These are phyloP conservation scores for Albifimbria verrucaria DNA, from an alignment of 2,329 filamentous ascomycete species.

Conservation along the genomic window DNA sequence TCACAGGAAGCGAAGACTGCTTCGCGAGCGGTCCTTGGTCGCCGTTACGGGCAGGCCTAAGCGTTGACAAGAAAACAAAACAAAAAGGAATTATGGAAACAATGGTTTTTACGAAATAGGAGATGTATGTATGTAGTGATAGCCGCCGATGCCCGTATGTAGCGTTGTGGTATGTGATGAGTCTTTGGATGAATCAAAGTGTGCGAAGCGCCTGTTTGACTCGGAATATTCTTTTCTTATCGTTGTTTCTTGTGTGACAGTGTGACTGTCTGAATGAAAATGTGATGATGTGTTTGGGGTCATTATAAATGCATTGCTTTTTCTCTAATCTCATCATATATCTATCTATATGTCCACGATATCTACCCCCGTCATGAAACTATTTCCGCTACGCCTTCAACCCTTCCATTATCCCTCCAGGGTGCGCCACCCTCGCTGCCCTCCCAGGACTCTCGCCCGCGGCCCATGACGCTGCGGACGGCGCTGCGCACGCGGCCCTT, in stretches of 20 bases:
- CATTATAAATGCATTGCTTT: too few species aligned
- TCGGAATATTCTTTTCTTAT: background rate
- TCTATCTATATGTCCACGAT: background rate
- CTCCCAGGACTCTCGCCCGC: slow-evolving; percentile 80
- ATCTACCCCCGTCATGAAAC: background rate
- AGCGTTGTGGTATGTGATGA: background rate
- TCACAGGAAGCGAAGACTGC: too few species aligned
- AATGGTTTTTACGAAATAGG: background rate
- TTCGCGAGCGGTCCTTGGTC: too few species aligned
- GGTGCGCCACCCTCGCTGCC: slow-evolving; percentile 65
- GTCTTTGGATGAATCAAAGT: background rate
- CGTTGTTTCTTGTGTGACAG: background rate
- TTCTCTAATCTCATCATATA: slow-evolving; percentile 2
- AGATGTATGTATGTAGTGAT: background rate
- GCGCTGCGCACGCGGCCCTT: slow-evolving; percentile 84
- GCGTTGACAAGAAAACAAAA: too few species aligned
- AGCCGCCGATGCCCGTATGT: background rate
- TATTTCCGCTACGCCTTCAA: slow-evolving; percentile 35
- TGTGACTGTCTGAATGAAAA: too few species aligned
- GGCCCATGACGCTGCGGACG: slow-evolving; percentile 77
- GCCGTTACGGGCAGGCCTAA: too few species aligned
- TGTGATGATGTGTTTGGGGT: too few species aligned
- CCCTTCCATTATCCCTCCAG: slow-evolving; percentile 56
- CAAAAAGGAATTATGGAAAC: too few species aligned
- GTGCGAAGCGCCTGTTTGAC: background rate